These are phyloP conservation scores for Nephelium lappaceum DNA, from an alignment of 345 rosid species.

Conservation along the genomic window DNA sequence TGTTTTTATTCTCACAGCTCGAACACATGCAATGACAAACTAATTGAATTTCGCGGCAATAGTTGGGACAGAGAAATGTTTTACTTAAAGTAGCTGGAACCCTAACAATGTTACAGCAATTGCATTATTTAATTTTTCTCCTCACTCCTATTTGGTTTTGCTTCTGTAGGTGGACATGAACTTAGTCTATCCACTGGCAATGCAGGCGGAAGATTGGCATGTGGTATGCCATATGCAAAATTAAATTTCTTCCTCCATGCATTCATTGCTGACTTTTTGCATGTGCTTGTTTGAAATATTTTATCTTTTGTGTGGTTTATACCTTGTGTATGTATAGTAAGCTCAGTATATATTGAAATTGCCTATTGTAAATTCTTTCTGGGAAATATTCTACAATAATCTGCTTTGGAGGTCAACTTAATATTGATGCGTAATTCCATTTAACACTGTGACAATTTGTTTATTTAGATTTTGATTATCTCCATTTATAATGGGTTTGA, in stretches of 20 bases:
- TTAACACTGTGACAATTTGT: neutral
- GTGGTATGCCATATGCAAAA: slow-evolving; percentile 73
- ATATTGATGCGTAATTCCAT: neutral
- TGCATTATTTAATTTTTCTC: slow-evolving; percentile 1
- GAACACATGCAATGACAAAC: neutral
- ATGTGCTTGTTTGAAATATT: neutral
- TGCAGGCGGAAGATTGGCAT: slow-evolving; percentile 99
- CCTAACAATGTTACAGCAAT: neutral
- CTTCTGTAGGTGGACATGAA: slow-evolving; percentile 85
- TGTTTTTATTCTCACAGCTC: neutral
- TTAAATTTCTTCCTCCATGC: neutral
- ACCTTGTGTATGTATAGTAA: neutral
- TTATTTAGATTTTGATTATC: neutral
- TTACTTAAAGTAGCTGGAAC: neutral
- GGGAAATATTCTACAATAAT: neutral
- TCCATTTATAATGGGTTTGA: neutral
- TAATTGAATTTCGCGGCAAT: neutral
- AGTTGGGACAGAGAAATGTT: neutral
- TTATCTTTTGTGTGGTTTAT: slow-evolving; percentile 1
- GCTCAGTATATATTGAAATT: neutral
- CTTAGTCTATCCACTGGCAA: slow-evolving; percentile 94
- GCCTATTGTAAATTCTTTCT: neutral
- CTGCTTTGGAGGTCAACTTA: neutral
- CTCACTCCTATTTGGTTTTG: slow-evolving; percentile 29
- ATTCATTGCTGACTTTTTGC: neutral